A percentile compares a stretch with the other conserved stretches of the same genome.
phyloP scores from a whole-genome alignment of 108 stramenopile species.

The Epithemia pelagica region DNA sequence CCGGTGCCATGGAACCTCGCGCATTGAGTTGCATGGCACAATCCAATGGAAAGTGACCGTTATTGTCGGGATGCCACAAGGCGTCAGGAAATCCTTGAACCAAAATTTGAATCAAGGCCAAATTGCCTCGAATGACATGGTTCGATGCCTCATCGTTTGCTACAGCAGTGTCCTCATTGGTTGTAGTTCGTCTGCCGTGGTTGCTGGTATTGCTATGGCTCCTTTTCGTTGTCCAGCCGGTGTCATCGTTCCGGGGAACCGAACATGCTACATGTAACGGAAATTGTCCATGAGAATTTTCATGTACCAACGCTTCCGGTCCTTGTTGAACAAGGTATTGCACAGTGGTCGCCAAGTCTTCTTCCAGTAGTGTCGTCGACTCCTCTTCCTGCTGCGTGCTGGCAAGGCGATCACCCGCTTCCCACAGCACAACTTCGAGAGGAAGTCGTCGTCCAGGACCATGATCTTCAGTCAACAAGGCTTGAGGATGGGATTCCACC shows the following conservation, averaged over 20 bases:
- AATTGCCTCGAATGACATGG: not conserved
- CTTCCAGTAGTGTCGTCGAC: not conserved
- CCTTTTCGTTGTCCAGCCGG: too few species aligned
- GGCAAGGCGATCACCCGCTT: not conserved
- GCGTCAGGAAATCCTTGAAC: not conserved
- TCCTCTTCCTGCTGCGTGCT: not conserved
- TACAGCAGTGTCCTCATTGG: not conserved
- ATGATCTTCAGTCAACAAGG: not conserved
- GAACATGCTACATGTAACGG: not conserved
- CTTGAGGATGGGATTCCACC: not conserved
- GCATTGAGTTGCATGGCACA: slow-evolving; percentile 12
- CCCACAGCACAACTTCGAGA: not conserved
- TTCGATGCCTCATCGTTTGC: not conserved
- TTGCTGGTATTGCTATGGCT: too few species aligned
- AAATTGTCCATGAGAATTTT: not conserved
- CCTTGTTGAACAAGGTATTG: not conserved
- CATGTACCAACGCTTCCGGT: not conserved
- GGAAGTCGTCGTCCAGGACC: not conserved
- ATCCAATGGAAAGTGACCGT: slow-evolving; percentile 23
- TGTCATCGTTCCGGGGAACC: too few species aligned
- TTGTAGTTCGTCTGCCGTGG: too few species aligned
- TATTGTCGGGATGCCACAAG: slow-evolving; percentile 10
- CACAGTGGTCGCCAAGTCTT: not conserved
- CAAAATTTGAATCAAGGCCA: not conserved
- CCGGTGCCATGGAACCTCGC: not conserved